A percentile compares a stretch with the other conserved stretches of the same genome.
Conservation (phyloP, 768 basidiomycete genomes). For the Cystobasidiopsis lactophilus region DNA sequence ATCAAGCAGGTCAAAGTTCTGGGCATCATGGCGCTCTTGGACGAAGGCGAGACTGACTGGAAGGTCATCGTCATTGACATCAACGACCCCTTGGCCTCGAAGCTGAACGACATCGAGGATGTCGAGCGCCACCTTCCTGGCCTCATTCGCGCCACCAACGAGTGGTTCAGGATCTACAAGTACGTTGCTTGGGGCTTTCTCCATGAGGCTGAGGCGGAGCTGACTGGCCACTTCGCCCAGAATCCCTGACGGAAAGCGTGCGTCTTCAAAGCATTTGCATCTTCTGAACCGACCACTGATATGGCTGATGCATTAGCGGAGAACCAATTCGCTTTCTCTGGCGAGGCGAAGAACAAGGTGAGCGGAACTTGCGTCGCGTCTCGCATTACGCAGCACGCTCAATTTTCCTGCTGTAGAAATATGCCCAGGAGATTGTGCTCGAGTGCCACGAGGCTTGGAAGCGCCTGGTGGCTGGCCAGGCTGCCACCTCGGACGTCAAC, state of each 20-base stretch:
- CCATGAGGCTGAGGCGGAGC: too few species aligned
- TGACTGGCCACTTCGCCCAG: too few species aligned
- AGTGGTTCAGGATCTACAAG: constrained; percentile 63
- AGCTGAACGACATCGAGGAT: constrained; percentile 97
- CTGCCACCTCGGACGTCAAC: constrained; percentile 45
- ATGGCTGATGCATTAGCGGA: constrained; percentile 71
- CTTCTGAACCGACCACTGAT: constrained; percentile 13
- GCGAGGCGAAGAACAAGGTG: constrained; percentile 91
- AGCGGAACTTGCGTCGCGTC: too few species aligned
- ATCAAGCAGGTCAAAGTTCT: constrained; percentile 99
- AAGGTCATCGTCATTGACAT: constrained; percentile 97
- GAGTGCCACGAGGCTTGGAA: constrained; percentile 99
- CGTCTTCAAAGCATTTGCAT: too few species aligned
- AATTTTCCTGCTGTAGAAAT: too few species aligned
- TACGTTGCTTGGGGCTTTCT: too few species aligned
- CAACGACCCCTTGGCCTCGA: constrained; percentile 78
- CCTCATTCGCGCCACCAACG: constrained; percentile 86
- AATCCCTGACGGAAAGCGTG: constrained; percentile 23
- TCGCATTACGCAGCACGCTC: too few species aligned
- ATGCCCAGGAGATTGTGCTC: constrained; percentile 95
- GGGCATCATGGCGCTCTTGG: constrained; percentile 97
- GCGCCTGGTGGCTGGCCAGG: constrained; percentile 60
- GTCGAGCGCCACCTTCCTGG: constrained; percentile 96
- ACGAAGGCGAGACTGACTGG: constrained; percentile 99
- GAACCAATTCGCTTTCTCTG: constrained; percentile 91